Conservation (phyloP, 768 basidiomycete genomes). For the Lentinula raphanica region DNA sequence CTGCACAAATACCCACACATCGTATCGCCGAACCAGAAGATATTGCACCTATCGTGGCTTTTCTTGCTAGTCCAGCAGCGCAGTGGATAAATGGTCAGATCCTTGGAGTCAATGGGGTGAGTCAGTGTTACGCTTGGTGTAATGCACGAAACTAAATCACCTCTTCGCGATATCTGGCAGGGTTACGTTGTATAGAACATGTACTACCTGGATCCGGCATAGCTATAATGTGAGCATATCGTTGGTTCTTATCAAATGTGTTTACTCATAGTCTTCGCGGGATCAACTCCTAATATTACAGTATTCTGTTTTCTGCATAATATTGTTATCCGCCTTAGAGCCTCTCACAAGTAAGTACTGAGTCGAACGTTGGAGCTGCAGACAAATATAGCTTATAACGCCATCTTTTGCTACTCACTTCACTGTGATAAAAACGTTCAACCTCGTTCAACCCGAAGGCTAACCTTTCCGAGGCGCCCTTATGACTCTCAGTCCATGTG, state of each 20-base stretch:
- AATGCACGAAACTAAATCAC: too few species aligned
- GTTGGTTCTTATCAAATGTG: background rate
- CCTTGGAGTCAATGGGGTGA: conserved; percentile 51
- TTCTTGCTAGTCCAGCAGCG: conserved; percentile 46
- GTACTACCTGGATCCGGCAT: too few species aligned
- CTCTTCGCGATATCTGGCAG: background rate
- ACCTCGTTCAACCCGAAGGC: too few species aligned
- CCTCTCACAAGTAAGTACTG: background rate
- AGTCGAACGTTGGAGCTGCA: background rate
- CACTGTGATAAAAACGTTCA: background rate
- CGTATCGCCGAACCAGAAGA: conserved; percentile 49
- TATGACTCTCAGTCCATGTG: conserved; percentile 2
- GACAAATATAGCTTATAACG: background rate
- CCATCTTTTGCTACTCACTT: too few species aligned
- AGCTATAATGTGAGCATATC: background rate
- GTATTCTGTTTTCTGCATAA: too few species aligned
- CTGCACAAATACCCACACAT: conserved; percentile 39
- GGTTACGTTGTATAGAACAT: conserved; percentile 1
- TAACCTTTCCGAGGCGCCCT: background rate
- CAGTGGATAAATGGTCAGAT: conserved; percentile 58
- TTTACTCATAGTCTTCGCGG: too few species aligned
- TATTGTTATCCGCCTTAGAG: too few species aligned
- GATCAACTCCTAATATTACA: too few species aligned
- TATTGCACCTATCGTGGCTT: conserved; percentile 48
- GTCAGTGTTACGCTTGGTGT: conserved; percentile 11